Percentiles rank a stretch among this genome's conserved stretches.
These are phyloP conservation scores for Pythium folliculosum DNA, from an alignment of 352 stramenopile species.

Conservation along the genomic window DNA sequence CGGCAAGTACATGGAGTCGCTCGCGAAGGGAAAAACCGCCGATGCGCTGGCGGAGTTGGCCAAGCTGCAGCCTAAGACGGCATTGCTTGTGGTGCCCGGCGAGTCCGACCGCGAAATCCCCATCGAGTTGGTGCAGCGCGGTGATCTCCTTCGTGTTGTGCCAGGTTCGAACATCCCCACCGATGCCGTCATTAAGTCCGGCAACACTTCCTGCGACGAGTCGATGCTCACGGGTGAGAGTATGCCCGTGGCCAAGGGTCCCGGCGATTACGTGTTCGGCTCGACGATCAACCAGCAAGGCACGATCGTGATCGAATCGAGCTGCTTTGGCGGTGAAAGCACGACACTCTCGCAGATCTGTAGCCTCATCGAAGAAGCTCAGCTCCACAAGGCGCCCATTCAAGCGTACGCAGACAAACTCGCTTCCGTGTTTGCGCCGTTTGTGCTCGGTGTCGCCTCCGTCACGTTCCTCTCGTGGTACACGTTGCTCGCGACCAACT, in stretches of 20 bases:
- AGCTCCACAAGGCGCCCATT: constrained; percentile 88
- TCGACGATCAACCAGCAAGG: constrained; percentile 86
- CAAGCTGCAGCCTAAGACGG: constrained; percentile 80
- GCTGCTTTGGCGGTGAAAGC: constrained; percentile 69
- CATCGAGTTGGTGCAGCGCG: constrained; percentile 84
- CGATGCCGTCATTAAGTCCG: constrained; percentile 76
- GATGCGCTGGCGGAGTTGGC: constrained; percentile 71
- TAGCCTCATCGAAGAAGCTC: constrained; percentile 85
- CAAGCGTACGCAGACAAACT: constrained; percentile 82
- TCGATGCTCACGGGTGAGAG: constrained; percentile 88
- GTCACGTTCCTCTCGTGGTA: constrained; percentile 68
- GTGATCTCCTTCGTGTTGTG: constrained; percentile 68
- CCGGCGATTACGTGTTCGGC: constrained; percentile 81
- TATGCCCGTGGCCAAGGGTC: constrained; percentile 83
- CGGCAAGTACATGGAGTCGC: constrained; percentile 89
- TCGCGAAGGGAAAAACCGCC: constrained; percentile 85
- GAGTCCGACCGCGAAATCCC: constrained; percentile 70
- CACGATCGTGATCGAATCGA: constrained; percentile 83
- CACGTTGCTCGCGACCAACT: constrained; percentile 46
- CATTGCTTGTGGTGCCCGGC: constrained; percentile 54
- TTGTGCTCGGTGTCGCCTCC: constrained; percentile 60
- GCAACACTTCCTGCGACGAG: constrained; percentile 71
- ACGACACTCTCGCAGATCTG: constrained; percentile 76
- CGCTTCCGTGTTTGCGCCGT: constrained; percentile 64
- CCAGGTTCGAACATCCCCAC: constrained; percentile 81